phyloP scores from a whole-genome alignment of 2,329 filamentous ascomycete genomes.

The Saccharata proteae region DNA sequence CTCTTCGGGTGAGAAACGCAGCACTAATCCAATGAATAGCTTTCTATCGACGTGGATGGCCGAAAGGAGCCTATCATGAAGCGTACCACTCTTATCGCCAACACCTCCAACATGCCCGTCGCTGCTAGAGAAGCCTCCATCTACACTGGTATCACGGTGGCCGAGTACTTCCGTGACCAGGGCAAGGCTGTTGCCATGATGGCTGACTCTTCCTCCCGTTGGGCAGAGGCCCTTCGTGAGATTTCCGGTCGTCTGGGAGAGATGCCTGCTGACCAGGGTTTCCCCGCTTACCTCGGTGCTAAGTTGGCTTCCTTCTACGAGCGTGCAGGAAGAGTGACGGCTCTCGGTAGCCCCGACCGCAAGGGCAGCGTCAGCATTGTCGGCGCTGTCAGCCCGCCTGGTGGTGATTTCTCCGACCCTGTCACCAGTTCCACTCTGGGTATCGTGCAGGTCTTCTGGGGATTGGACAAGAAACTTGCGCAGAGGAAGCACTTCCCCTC shows the following conservation, averaged over 20 bases:
- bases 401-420: slow-evolving; percentile 98
- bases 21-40: slow-evolving; percentile 30
- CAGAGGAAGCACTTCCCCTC: slow-evolving; percentile 99
- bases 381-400: slow-evolving; percentile 89
- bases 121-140: slow-evolving; percentile 97
- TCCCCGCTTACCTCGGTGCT: slow-evolving; percentile 91
- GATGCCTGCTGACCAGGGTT: slow-evolving; percentile 99
- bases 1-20: neutral
- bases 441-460: slow-evolving; percentile 99
- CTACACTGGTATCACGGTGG: slow-evolving; percentile 90
- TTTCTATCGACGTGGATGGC: slow-evolving; percentile 86
- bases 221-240: slow-evolving; percentile 97
- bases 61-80: slow-evolving; percentile 99
- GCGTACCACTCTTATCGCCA: slow-evolving; percentile 94
- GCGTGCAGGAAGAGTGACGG: slow-evolving; percentile 76
- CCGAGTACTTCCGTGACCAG: slow-evolving; percentile 95
- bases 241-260: slow-evolving; percentile 97
- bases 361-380: slow-evolving; percentile 94
- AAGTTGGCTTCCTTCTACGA: slow-evolving; percentile 99
- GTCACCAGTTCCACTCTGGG: slow-evolving; percentile 86
- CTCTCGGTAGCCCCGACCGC: slow-evolving; percentile 80
- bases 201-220: slow-evolving; percentile 95
- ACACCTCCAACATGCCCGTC: slow-evolving; percentile 99
- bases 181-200: slow-evolving; percentile 99
- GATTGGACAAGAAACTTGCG: slow-evolving; percentile 97